These are phyloP conservation scores for Ceratobasidium sp. DNA, from an alignment of 1,284 basidiomycete species.

Conservation along the genomic window DNA sequence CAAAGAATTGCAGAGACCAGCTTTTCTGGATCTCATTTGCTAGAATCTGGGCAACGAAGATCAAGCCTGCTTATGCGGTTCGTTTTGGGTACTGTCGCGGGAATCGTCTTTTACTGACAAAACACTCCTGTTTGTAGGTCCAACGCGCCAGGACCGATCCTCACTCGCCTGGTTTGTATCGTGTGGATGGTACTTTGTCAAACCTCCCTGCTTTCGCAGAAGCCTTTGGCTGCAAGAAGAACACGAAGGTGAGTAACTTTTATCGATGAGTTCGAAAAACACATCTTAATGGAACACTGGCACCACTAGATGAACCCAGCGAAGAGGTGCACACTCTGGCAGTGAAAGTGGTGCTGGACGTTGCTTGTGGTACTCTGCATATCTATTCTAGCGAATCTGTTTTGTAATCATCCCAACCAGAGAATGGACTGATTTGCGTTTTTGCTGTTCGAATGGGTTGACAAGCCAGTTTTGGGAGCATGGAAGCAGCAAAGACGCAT, in stretches of 20 bases:
- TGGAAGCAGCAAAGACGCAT: not conserved
- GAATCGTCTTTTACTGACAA: not conserved
- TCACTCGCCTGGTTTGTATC: conserved; percentile 80
- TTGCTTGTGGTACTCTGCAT: conserved; percentile 1
- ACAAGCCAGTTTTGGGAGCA: not conserved
- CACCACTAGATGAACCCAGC: conserved; percentile 67
- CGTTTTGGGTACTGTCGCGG: conserved; percentile 53
- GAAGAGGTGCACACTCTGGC: conserved; percentile 74
- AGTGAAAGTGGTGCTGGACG: conserved; percentile 11
- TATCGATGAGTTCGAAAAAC: not conserved
- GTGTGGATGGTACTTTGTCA: conserved; percentile 80
- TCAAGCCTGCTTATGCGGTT: conserved; percentile 71
- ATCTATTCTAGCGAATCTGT: conserved; percentile 31
- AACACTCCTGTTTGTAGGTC: conserved; percentile 58
- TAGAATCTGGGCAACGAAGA: conserved; percentile 75
- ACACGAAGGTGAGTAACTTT: conserved; percentile 63
- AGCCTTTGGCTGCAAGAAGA: conserved; percentile 75
- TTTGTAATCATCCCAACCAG: conserved; percentile 29
- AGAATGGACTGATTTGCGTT: conserved; percentile 1
- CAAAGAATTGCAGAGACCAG: conserved; percentile 69
- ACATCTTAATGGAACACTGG: conserved; percentile 51
- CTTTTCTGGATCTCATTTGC: conserved; percentile 89
- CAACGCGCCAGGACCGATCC: conserved; percentile 84
- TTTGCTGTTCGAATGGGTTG: not conserved
- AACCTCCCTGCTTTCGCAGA: conserved; percentile 81